Conservation (phyloP, 2,329 filamentous ascomycete genomes). For the Cladophialophora carrionii region DNA sequence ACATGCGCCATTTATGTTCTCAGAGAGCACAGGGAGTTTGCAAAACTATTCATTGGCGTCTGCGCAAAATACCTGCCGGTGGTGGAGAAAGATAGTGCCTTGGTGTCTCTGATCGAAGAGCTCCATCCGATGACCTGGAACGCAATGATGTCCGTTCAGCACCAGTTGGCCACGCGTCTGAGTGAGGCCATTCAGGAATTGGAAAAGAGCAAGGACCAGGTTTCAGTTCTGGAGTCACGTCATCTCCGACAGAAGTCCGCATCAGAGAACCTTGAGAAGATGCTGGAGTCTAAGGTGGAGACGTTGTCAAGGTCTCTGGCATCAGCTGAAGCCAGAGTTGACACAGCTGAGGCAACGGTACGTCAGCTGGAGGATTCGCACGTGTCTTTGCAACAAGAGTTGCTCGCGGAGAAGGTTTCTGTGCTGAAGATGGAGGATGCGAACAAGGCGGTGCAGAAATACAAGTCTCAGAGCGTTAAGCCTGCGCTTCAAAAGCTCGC, state of each 20-base stretch:
- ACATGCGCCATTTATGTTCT: slow-evolving; percentile 8
- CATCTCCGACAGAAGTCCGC: neutral
- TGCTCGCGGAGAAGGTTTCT: slow-evolving; percentile 3
- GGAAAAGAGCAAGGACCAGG: slow-evolving; percentile 8
- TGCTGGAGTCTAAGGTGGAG: slow-evolving; percentile 6
- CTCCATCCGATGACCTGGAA: slow-evolving; percentile 13
- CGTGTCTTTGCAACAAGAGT: slow-evolving; percentile 10
- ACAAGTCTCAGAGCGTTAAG: neutral
- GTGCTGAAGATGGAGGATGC: neutral
- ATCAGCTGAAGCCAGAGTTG: neutral
- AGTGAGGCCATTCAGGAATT: neutral
- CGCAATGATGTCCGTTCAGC: slow-evolving; percentile 6
- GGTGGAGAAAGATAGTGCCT: slow-evolving; percentile 2
- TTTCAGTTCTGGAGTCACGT: neutral
- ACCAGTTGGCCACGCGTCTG: slow-evolving; percentile 3
- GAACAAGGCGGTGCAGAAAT: neutral
- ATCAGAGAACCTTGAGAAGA: neutral
- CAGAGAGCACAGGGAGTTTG: slow-evolving; percentile 11
- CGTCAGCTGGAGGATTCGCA: slow-evolving; percentile 1
- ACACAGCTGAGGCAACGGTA: neutral
- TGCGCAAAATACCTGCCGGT: slow-evolving; percentile 13
- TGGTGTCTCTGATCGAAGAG: slow-evolving; percentile 9
- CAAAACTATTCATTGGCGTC: slow-evolving; percentile 9
- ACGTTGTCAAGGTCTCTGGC: slow-evolving; percentile 7
- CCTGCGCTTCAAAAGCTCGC: slow-evolving; percentile 1